phyloP scores from a whole-genome alignment of 176 grass and related monocot species.

The Cocos nucifera region DNA sequence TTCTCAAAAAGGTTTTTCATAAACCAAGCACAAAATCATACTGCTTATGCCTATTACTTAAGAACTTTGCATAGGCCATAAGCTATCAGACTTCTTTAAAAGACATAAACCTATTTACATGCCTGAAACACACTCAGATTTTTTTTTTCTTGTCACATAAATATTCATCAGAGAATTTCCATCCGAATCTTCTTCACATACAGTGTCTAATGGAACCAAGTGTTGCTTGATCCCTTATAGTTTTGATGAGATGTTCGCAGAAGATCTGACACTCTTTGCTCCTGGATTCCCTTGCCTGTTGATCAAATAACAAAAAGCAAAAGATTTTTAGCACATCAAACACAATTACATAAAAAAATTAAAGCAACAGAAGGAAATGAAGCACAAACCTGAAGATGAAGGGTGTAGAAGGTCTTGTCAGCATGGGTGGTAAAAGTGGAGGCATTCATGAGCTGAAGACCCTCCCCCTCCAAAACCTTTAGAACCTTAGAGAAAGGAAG shows the following conservation, averaged over 20 bases:
- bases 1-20: no score
- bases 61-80: no score
- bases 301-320: not conserved
- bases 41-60: no score
- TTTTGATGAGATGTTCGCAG: conserved; percentile 28
- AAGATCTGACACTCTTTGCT: conserved; percentile 20
- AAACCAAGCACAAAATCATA: no score
- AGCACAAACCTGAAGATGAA: conserved; percentile 67
- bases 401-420: conserved; percentile 54
- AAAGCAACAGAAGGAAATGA: conserved; percentile 2
- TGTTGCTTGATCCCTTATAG: conserved; percentile 21
- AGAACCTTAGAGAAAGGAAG: conserved; percentile 46
- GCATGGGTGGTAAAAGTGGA: conserved; percentile 35
- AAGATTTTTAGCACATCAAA: not conserved
- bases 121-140: no score
- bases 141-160: no score
- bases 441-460: conserved; percentile 44
- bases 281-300: conserved; percentile 18
- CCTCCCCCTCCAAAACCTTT: conserved; percentile 55
- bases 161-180: no score
- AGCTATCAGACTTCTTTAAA: no score
- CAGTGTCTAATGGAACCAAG: no score
- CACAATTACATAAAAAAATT: not conserved
- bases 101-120: no score
- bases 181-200: no score